Percentiles rank a stretch among this genome's conserved stretches.
phyloP scores from a whole-genome alignment of 2,329 filamentous ascomycete genomes.

The Amylocarpus encephaloides region DNA sequence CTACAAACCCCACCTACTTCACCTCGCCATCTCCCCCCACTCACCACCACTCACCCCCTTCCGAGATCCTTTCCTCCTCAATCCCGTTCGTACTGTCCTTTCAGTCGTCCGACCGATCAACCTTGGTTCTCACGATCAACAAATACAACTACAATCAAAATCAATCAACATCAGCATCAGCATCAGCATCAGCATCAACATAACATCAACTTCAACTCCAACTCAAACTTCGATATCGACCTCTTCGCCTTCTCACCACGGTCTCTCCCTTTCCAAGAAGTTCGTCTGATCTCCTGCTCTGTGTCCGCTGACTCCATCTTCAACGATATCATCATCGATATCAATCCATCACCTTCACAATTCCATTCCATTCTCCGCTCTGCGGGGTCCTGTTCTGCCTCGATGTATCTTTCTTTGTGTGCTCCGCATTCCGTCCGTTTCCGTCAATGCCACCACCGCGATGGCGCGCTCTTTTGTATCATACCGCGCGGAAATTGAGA shows the following conservation, averaged over 20 bases:
- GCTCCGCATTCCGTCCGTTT: conserved; percentile 28
- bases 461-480: conserved; percentile 31
- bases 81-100: conserved; percentile 28
- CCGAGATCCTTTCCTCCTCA: conserved; percentile 13
- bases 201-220: conserved; percentile 7
- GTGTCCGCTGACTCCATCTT: conserved; percentile 27
- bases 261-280: conserved; percentile 27
- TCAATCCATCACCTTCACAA: conserved; percentile 28
- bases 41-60: conserved; percentile 7
- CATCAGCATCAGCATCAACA: neutral
- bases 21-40: conserved; percentile 8
- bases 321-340: conserved; percentile 18
- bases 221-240: conserved; percentile 4
- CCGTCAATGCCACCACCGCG: conserved; percentile 27
- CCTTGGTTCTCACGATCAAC: conserved; percentile 15
- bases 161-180: conserved; percentile 5
- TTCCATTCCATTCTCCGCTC: conserved; percentile 27
- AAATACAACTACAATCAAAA: conserved; percentile 3
- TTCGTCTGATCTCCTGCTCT: conserved; percentile 33
- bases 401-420: conserved; percentile 34
- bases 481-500: conserved; percentile 34
- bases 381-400: conserved; percentile 31
- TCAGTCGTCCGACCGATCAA: conserved; percentile 12
- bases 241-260: conserved; percentile 13
- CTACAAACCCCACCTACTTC: conserved; percentile 12